Percentiles rank a stretch among this genome's conserved stretches.
Conservation (phyloP, 2,329 filamentous ascomycete genomes). For the Alternaria panax region DNA sequence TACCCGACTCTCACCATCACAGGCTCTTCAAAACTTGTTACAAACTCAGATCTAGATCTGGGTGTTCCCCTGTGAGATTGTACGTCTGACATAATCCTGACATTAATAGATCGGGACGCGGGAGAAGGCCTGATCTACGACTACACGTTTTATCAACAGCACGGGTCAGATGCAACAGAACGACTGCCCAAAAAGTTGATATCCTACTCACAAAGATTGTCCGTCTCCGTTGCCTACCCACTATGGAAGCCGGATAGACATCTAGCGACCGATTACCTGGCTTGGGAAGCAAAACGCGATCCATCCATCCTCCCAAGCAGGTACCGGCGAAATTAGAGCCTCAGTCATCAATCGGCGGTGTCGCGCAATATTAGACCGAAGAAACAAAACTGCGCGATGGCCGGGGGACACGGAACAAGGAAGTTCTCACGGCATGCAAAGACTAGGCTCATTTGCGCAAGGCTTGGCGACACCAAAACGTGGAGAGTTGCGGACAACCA, state of each 20-base stretch:
- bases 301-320: not conserved
- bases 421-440: not conserved
- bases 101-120: too few species aligned
- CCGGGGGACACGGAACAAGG: not conserved
- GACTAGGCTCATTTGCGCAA: not conserved
- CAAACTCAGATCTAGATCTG: too few species aligned
- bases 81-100: too few species aligned
- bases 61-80: too few species aligned
- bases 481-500: not conserved
- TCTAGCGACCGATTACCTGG: not conserved
- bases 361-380: not conserved
- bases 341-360: not conserved
- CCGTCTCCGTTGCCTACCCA: not conserved
- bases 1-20: too few species aligned
- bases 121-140: too few species aligned
- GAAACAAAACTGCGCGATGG: not conserved
- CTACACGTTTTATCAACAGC: too few species aligned
- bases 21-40: too few species aligned
- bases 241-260: not conserved
- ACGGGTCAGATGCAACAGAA: too few species aligned
- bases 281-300: not conserved
- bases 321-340: not conserved
- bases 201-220: not conserved
- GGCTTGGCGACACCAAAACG: not conserved
- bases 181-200: not conserved